Base-by-base conservation (phyloP, 2,329 filamentous ascomycete species). In the Trichoderma sp. region DNA sequence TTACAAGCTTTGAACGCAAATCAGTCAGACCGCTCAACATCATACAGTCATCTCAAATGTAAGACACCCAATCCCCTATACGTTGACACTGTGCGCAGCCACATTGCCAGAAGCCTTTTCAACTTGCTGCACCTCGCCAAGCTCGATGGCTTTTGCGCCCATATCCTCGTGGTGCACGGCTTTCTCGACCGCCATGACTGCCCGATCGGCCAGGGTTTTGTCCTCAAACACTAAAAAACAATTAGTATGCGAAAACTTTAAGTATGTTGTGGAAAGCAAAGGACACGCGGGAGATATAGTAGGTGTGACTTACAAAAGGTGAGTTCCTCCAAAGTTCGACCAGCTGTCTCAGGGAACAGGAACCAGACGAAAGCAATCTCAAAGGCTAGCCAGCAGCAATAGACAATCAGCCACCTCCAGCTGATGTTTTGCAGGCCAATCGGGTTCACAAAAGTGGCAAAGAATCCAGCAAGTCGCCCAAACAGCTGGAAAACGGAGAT, bases 361-460 rank as follows among this genome's bases (percentile, higher is more conserved):
- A 63, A 63, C 10, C 21, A 63, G 46, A 63, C 59, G n/a, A 63
- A 63, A 16, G 5, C 14, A 28, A 63, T 63, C 30, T 63, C 59
- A 52, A 63, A 63, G 4, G 30, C 46, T 21, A 63, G 16, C 59
- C 59, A 63, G 46, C 59, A 63, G 21, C 59, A 63, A 46, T 63
- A 63, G 21, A 63, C 28, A n/a, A 63, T 63, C 14, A 63, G 21
- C 59, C 59, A 63, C 16, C 59, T 51, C 59, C 59, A 63, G 59
- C 59, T 63, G 8, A 63, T 63, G 21, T 63, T 63, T n/a, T 63
- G 30, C 46, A 63, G 1, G 21, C 59, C 59, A 11, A 63, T 63
- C 3, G 59, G 59, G 8, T 63, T 63, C 21, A 63, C 59, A 63
- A 63, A 63, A 1, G 59, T 63, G 14, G 59, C 59, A 30, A 63